A percentile compares a stretch with the other conserved stretches of the same genome.
Conservation (phyloP, 805 yeast species). For the Sugiyamaella floridensis region DNA sequence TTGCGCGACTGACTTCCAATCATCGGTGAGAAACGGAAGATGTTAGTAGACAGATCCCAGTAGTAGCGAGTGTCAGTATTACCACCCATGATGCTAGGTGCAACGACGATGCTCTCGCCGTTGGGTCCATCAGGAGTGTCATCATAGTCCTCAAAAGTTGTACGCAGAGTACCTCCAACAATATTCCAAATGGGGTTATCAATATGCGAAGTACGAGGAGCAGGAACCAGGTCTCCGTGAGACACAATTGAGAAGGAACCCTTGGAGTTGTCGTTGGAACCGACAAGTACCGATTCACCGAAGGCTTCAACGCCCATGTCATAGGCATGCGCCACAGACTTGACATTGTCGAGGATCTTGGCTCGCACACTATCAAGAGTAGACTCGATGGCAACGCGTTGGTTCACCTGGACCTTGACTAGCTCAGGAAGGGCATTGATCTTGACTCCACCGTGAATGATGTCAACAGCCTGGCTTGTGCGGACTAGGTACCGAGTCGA, state of each 20-base stretch:
- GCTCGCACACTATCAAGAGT: constrained; percentile 38
- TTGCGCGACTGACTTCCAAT: constrained; percentile 24
- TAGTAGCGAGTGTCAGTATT: constrained; percentile 66
- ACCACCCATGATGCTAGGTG: constrained; percentile 59
- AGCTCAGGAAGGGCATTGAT: constrained; percentile 71
- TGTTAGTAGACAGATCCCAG: constrained; percentile 55
- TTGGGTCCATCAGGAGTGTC: constrained; percentile 26
- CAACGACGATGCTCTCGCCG: constrained; percentile 36
- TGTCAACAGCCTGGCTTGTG: constrained; percentile 64
- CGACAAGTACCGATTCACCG: constrained; percentile 23
- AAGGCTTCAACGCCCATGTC: constrained; percentile 41
- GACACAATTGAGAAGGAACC: constrained; percentile 40
- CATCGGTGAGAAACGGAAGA: constrained; percentile 44
- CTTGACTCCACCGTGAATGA: constrained; percentile 66
- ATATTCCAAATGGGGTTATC: constrained; percentile 41
- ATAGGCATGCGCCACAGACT: constrained; percentile 40
- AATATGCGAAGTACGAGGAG: constrained; percentile 45
- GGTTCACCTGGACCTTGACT: constrained; percentile 49
- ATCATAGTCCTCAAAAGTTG: constrained; percentile 50
- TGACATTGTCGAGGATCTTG: constrained; percentile 34
- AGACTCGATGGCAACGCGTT: constrained; percentile 56
- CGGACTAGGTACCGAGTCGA: constrained; percentile 30
- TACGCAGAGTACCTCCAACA: constrained; percentile 57
- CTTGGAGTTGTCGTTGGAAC: constrained; percentile 12
- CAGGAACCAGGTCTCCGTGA: constrained; percentile 38